phyloP scores from a whole-genome alignment of 129 eudicot species.

The Lactuca saligna region DNA sequence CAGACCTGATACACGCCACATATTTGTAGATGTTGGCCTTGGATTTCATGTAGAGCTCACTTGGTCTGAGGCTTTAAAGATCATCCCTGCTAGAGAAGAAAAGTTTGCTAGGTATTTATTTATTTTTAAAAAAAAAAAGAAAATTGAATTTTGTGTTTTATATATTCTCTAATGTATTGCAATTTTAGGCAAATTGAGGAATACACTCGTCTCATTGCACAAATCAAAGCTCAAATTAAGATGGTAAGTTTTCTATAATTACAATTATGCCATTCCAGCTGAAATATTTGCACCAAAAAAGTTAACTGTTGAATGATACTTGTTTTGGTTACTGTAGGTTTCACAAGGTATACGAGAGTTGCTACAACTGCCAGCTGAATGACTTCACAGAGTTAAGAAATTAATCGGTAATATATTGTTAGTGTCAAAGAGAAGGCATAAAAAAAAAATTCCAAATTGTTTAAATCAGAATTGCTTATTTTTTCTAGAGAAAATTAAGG shows the following conservation, averaged over 20 bases:
- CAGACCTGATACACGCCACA: slow-evolving; percentile 86
- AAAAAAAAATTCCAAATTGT: neutral
- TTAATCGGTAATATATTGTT: neutral
- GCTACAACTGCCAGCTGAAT: slow-evolving; percentile 59
- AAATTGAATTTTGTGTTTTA: neutral
- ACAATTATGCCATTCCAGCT: neutral
- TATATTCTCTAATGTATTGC: neutral
- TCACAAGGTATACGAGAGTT: slow-evolving; percentile 79
- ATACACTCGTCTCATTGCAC: slow-evolving; percentile 67
- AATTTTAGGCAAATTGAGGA: slow-evolving; percentile 80
- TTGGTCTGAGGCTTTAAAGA: slow-evolving; percentile 84
- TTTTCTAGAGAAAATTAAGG: neutral
- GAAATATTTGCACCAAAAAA: no score
- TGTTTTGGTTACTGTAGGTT: slow-evolving; percentile 42
- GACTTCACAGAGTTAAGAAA: neutral
- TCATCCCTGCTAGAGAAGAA: slow-evolving; percentile 76
- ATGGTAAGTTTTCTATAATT: slow-evolving; percentile 46
- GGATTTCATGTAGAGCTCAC: slow-evolving; percentile 97
- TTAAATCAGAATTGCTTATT: neutral
- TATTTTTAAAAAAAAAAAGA: neutral
- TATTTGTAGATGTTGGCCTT: slow-evolving; percentile 92
- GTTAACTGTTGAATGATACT: neutral
- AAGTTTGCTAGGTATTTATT: slow-evolving; percentile 60
- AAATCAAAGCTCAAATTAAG: slow-evolving; percentile 89
- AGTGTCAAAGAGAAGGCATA: neutral